Conservation (phyloP, 1,139 yeast genomes). For the Saccharomycopsis crataegensis region DNA sequence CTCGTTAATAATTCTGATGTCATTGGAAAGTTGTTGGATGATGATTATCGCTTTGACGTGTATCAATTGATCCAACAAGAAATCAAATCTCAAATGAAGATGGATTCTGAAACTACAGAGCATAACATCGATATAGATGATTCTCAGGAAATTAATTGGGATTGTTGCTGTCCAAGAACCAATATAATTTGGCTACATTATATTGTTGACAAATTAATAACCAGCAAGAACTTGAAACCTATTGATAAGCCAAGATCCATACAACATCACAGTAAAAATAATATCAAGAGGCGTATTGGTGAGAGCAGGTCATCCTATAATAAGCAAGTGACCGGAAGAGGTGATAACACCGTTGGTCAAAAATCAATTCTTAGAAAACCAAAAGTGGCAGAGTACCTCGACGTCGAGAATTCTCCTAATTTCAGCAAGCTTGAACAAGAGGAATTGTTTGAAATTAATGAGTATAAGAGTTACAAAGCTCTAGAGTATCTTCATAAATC, state of each 20-base stretch:
- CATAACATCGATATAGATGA: neutral
- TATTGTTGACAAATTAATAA: slow-evolving; percentile 29
- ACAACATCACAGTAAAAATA: neutral
- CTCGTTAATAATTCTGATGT: neutral
- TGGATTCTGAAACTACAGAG: slow-evolving; percentile 6
- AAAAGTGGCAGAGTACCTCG: neutral
- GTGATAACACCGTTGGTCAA: no score
- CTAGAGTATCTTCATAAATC: slow-evolving; percentile 10
- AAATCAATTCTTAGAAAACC: slow-evolving; percentile 10
- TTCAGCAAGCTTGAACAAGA: neutral
- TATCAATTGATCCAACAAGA: slow-evolving; percentile 39
- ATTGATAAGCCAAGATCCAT: neutral
- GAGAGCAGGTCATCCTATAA: no score
- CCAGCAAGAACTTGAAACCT: slow-evolving; percentile 24
- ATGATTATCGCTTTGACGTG: slow-evolving; percentile 46
- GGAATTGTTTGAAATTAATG: neutral
- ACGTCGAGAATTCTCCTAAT: neutral
- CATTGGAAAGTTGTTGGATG: slow-evolving; percentile 24
- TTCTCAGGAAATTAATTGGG: slow-evolving; percentile 25
- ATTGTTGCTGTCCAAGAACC: slow-evolving; percentile 30
- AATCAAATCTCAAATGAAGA: slow-evolving; percentile 7
- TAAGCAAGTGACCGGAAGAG: no score
- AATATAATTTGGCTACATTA: slow-evolving; percentile 41
- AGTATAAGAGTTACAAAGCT: slow-evolving; percentile 7
- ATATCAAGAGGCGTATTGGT: neutral